Evolutionary conservation across 148 eudicot genomes (phyloP).

Genomic region (Salicornia ramosissima): DNA sequence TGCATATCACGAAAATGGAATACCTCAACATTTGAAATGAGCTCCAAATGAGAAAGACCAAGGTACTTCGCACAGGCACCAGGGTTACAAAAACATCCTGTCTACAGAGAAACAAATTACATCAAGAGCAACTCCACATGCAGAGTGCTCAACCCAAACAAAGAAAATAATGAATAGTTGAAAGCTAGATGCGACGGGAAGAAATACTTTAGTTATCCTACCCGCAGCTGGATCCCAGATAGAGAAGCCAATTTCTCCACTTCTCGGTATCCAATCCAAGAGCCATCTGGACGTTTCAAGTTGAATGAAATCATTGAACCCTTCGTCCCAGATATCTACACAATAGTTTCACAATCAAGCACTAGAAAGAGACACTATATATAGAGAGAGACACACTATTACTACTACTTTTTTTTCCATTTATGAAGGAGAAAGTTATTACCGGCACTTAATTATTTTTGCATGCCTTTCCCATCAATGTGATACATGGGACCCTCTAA

Average conservation of each 20-base stretch:
- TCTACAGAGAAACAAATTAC: slow-evolving; percentile 43
- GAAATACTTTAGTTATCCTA: slow-evolving; percentile 27
- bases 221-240: slow-evolving; percentile 90
- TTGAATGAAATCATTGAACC: slow-evolving; percentile 84
- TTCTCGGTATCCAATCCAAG: slow-evolving; percentile 93
- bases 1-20: slow-evolving; percentile 9
- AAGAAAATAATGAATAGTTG: background rate
- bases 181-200: background rate
- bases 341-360: background rate
- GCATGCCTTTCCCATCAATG: too few species aligned
- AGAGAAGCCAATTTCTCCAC: slow-evolving; percentile 96
- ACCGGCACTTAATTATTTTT: too few species aligned
- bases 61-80: slow-evolving; percentile 95
- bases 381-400: too few species aligned
- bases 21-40: slow-evolving; percentile 92
- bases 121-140: slow-evolving; percentile 15
- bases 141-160: background rate
- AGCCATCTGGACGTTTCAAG: slow-evolving; percentile 78
- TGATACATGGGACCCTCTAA: too few species aligned
- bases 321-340: slow-evolving; percentile 38
- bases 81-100: slow-evolving; percentile 99
- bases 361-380: background rate
- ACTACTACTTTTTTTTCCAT: too few species aligned
- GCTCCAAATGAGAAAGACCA: slow-evolving; percentile 81
- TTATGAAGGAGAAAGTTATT: too few species aligned